Base-by-base conservation (phyloP, 1,284 basidiomycete genomes). In the Tausonia pullulans region DNA sequence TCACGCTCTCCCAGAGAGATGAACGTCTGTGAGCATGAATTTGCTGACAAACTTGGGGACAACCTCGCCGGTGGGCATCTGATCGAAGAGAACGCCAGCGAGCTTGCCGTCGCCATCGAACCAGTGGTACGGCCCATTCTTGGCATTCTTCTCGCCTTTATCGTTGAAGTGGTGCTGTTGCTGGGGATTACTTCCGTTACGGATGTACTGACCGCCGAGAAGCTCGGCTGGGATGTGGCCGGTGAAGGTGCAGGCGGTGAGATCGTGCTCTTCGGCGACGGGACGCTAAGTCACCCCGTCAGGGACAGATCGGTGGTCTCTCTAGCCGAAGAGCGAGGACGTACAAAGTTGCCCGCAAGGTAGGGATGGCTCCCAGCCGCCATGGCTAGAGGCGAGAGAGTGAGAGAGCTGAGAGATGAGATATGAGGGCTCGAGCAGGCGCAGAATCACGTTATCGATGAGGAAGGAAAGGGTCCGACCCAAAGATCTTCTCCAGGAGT, bases 21-120 rank as follows among this genome's bases (percentile, higher is more conserved):
- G 27, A 66, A 66, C 44, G 74, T 65, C 41, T 72, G 67, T 59
- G 7, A 59, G 44, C 39, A 59, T 39, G n/a, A 27, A 48, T 43
- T 49, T 45, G 48, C 16, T 16, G 2, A 59, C 58, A 16, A 59
- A 59, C 16, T 74, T 74, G 10, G 73, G 73, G 55, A 71, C 72
- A 4, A 65, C 44, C 7, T 27, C 27, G 27, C 27, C 27, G 27
- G 27, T 27, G 27, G 27, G 27, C 27, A 2, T 27, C 27, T 27
- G 27, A 2, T 27, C 70, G 67, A 81, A 80, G 60, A 74, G 73
- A 11, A 81, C 79, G 11, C 79, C 79, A 58, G 75, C 74, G 0
- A 81, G 72, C 79, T 80, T 80, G 16, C 79, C 77, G 69, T 78
- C 77, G 4, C 77, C 77, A 65, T 78, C 76, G 58, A 77, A 72